These are phyloP conservation scores for Dipteronia sinensis DNA, from an alignment of 345 rosid species.

Conservation along the genomic window DNA sequence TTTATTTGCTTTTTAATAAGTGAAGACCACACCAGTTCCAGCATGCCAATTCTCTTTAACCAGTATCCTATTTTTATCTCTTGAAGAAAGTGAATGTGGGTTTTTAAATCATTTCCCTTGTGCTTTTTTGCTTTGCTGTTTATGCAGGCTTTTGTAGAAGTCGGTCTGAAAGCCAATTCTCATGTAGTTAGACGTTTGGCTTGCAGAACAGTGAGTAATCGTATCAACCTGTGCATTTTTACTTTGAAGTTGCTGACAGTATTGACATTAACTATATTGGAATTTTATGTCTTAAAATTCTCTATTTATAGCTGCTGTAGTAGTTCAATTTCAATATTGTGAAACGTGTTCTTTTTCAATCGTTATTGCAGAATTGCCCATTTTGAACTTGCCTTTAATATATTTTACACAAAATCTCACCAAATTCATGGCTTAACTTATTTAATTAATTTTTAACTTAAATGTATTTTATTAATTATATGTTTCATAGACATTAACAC, in stretches of 20 bases:
- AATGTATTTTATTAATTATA: background rate
- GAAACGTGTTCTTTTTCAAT: background rate
- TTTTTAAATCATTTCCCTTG: background rate
- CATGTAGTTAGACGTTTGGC: slow-evolving; percentile 56
- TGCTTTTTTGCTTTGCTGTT: slow-evolving; percentile 17
- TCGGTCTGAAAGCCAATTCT: slow-evolving; percentile 72
- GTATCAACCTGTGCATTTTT: background rate
- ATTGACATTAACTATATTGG: background rate
- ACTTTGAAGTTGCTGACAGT: slow-evolving; percentile 9
- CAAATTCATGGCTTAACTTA: background rate
- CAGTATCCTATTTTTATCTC: background rate
- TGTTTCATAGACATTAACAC: background rate
- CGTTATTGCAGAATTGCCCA: background rate
- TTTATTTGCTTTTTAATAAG: background rate
- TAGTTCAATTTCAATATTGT: background rate
- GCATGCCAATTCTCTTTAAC: background rate
- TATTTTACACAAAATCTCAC: background rate
- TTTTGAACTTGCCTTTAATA: background rate
- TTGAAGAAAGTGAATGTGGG: background rate
- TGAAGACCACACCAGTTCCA: background rate
- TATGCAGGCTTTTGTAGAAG: slow-evolving; percentile 67
- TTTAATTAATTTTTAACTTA: background rate
- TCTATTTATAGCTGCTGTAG: background rate
- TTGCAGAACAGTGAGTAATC: slow-evolving; percentile 75
- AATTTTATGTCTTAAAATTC: background rate